phyloP scores from a whole-genome alignment of 2,329 filamentous ascomycete species.

The Ascochyta clinopodiicola region DNA sequence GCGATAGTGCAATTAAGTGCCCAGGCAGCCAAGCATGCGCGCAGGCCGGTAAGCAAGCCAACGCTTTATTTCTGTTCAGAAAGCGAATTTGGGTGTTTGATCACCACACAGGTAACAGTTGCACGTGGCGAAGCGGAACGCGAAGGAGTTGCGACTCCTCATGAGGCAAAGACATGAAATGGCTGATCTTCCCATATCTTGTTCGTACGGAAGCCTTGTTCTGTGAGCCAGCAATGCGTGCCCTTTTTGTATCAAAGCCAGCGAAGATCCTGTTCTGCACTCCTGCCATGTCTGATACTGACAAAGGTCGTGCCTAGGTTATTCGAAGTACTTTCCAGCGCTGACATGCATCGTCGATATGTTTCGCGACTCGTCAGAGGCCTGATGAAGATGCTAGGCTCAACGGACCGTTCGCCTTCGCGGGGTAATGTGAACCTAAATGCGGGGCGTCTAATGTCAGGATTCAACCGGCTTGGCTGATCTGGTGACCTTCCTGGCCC shows the following conservation, averaged over 20 bases:
- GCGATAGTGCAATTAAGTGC: not conserved
- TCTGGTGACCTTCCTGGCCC: not conserved
- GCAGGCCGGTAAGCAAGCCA: slow-evolving; percentile 8
- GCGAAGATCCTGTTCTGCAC: no score
- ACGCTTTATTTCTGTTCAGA: not conserved
- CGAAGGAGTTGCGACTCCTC: no score
- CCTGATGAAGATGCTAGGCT: not conserved
- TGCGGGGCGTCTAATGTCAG: slow-evolving; percentile 1
- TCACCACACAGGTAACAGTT: not conserved
- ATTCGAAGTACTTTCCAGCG: not conserved
- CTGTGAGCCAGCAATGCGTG: no score
- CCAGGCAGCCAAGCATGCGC: not conserved
- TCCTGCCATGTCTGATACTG: no score
- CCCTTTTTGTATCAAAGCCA: no score
- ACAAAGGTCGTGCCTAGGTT: no score
- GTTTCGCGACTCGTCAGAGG: not conserved
- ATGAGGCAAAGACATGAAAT: no score
- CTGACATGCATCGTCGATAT: not conserved
- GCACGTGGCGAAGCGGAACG: no score
- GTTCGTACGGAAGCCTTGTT: no score
- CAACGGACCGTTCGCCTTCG: slow-evolving; percentile 3
- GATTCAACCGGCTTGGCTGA: slow-evolving; percentile 16
- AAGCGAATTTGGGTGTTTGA: not conserved
- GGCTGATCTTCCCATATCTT: no score
- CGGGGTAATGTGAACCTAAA: not conserved